Evolutionary conservation across 345 rosid species (phyloP), one percentile per base, ranked within the genome.

Genomic region (Eucalyptus marginata): DNA sequence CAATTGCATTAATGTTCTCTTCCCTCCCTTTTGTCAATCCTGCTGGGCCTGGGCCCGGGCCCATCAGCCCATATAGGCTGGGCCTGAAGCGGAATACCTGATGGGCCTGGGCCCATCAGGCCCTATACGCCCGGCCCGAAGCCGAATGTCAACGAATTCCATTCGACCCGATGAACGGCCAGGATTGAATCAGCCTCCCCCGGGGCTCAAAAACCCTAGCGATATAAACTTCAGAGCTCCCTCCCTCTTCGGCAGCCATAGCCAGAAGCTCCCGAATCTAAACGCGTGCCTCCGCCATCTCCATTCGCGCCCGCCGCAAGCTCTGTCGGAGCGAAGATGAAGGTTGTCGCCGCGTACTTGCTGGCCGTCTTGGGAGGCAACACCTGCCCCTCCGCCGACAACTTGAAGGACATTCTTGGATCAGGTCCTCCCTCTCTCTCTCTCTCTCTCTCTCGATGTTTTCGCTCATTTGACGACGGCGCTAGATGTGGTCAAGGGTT

Each of bases 301-400:
- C 15, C 84, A 6, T 6, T 7, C 29, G 47, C 44, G 29, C 29
- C 29, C 29, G 47, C 14, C 7, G 2, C 84, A 76, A 40, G 15
- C 47, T 76, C 84, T 36, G 47, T 76, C 14, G 84, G 47, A 40
- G 47, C 84, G 84, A 76, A 80, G 89, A 95, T 93, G 95, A 94
- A 95, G 95, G 91, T 93, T 47, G 59, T 92, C 29, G 95, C 96
- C 51, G 96, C 96, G 9, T 95, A 91, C 89, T 87, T 95, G 92
- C 85, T 95, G 89, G 95, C 94, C 25, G 95, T 93, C 11, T 89
- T 94, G 92, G 95, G 96, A 80, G 96, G 95, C 89, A 94, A 95
- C 86, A 8, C 86, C 80, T 47, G 20, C 66, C 95, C 96, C 68
- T 92, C 93, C 12, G 91, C 95, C 25, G 90, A 88, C 20, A 90